A percentile compares a stretch with the other conserved stretches of the same genome.
These are phyloP conservation scores for Neoboletus magnificus DNA, from an alignment of 768 basidiomycete genomes.

Conservation along the genomic window DNA sequence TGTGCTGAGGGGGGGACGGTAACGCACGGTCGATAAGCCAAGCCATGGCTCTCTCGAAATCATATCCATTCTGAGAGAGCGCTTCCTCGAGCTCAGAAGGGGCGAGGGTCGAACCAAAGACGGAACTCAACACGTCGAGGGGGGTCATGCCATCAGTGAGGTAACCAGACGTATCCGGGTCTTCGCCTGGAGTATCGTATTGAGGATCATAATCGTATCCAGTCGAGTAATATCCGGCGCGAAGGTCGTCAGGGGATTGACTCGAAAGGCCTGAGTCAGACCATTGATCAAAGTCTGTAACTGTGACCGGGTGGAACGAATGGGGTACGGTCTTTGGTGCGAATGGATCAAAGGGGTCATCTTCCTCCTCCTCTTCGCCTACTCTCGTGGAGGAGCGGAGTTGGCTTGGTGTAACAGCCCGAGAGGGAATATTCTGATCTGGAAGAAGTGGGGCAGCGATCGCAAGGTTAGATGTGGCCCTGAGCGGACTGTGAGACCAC, in stretches of 20 bases:
- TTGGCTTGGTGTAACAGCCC: conserved; percentile 67
- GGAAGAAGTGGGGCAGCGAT: conserved; percentile 88
- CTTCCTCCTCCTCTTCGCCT: conserved; percentile 66
- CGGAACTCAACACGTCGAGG: conserved; percentile 90
- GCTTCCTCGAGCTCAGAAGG: conserved; percentile 94
- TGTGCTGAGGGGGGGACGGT: conserved; percentile 41
- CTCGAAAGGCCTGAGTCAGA: conserved; percentile 51
- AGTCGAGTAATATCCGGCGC: conserved; percentile 29
- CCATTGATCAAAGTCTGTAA: conserved; percentile 64
- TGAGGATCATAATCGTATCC: conserved; percentile 33
- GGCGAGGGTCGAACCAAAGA: conserved; percentile 88
- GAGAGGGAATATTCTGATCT: conserved; percentile 50
- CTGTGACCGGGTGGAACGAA: conserved; percentile 60
- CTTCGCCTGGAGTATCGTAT: conserved; percentile 34
- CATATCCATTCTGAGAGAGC: conserved; percentile 80
- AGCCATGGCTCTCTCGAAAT: conserved; percentile 95
- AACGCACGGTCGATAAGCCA: conserved; percentile 80
- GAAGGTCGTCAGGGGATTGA: conserved; percentile 51
- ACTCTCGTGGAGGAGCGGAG: conserved; percentile 61
- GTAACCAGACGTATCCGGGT: conserved; percentile 53
- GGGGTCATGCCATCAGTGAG: conserved; percentile 95
- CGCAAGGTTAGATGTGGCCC: conserved; percentile 80
- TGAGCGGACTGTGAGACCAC: conserved; percentile 72
- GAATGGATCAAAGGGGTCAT: conserved; percentile 84
- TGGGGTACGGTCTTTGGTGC: conserved; percentile 42